These are phyloP conservation scores for Geranium incanum DNA, from an alignment of 441 rosid species.

Conservation along the genomic window DNA sequence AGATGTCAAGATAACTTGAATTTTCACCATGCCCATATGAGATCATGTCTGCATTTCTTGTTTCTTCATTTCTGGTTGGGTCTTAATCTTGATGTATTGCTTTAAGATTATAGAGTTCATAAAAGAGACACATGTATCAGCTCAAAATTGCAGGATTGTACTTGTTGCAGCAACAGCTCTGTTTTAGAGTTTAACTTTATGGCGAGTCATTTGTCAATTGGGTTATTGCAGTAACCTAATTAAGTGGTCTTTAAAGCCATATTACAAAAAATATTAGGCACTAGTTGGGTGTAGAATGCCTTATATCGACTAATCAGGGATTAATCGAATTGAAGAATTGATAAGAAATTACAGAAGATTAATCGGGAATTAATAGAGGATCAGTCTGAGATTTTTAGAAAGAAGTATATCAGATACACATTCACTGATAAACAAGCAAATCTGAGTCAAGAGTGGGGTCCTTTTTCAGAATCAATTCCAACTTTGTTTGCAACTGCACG, in stretches of 20 bases:
- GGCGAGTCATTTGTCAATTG: no score
- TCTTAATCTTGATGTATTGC: background rate
- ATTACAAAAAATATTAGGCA: no score
- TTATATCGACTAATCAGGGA: no score
- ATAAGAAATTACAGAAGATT: no score
- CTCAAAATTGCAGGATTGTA: background rate
- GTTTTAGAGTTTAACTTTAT: background rate
- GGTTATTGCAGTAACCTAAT: no score
- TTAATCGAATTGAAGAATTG: no score
- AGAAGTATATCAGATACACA: no score
- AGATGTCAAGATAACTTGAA: constrained; percentile 53
- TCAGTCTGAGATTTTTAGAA: no score
- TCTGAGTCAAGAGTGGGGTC: background rate
- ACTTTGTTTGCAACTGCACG: background rate
- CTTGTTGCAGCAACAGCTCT: background rate
- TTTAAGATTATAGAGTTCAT: background rate
- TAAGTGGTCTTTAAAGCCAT: no score
- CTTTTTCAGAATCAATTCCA: background rate
- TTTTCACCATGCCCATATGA: constrained; percentile 14
- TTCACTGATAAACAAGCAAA: background rate
- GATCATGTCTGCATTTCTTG: background rate
- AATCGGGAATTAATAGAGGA: no score
- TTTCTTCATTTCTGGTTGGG: background rate
- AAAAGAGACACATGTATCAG: background rate
- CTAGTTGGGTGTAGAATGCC: no score